Evolutionary conservation across 176 grass and related monocot genomes (phyloP).

Genomic region (Ensete ventricosum): DNA sequence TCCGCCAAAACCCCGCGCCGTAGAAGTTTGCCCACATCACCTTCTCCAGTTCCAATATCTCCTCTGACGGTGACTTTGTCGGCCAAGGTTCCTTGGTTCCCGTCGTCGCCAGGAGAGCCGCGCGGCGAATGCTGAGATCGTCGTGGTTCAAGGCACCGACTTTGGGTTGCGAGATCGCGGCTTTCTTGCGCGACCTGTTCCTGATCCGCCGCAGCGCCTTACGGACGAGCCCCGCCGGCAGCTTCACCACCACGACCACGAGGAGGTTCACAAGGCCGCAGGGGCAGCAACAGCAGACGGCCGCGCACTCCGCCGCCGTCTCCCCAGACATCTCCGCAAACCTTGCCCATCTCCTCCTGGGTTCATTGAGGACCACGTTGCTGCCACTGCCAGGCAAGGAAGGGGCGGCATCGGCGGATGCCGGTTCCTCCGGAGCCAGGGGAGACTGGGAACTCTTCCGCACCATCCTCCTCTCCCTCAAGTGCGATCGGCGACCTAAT

Average conservation of each 20-base stretch:
- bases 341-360: neutral
- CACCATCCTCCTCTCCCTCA: neutral
- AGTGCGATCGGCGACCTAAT: neutral
- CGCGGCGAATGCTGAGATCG: neutral
- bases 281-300: constrained; percentile 79
- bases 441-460: neutral
- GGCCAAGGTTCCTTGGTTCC: neutral
- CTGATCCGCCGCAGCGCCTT: constrained; percentile 6
- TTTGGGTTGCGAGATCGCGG: constrained; percentile 7
- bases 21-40: constrained; percentile 44
- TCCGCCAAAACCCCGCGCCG: constrained; percentile 56
- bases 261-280: constrained; percentile 49
- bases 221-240: constrained; percentile 25
- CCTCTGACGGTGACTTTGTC: neutral
- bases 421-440: neutral
- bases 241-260: constrained; percentile 22
- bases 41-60: constrained; percentile 27
- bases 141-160: constrained; percentile 22
- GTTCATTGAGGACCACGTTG: neutral
- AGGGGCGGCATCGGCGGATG: neutral
- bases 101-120: neutral
- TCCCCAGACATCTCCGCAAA: constrained; percentile 48
- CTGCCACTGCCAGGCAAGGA: neutral
- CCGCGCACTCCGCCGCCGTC: constrained; percentile 65
- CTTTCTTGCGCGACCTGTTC: neutral